phyloP scores from a whole-genome alignment of 305 asterid species.

The Fraxinus sp. region DNA sequence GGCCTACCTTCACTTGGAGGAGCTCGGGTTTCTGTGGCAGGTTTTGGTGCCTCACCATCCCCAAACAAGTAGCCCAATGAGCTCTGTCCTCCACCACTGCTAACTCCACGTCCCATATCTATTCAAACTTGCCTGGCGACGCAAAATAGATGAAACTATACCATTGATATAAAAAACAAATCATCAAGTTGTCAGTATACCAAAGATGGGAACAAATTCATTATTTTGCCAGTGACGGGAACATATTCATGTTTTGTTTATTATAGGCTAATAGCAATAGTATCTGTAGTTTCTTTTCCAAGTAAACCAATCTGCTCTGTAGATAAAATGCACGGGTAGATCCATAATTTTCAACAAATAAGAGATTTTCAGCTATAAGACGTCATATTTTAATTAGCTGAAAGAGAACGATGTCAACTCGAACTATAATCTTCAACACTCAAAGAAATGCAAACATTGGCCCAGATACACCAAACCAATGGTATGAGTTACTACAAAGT shows the following conservation, averaged over 20 bases:
- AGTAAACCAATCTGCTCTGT: neutral
- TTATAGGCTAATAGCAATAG: neutral
- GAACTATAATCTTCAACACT: neutral
- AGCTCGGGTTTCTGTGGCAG: constrained; percentile 35
- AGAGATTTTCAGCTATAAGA: neutral
- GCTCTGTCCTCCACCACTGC: constrained; percentile 76
- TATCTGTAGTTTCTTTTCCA: neutral
- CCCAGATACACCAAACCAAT: neutral
- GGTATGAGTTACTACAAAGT: neutral
- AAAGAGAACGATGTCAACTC: neutral
- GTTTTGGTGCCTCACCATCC: constrained; percentile 55
- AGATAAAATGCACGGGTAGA: neutral
- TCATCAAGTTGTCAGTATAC: constrained; percentile 14
- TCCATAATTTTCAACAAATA: neutral
- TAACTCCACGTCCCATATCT: constrained; percentile 70
- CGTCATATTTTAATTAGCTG: neutral
- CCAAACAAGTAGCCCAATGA: constrained; percentile 70
- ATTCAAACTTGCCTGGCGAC: constrained; percentile 12
- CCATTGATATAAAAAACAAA: neutral
- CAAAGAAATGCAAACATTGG: neutral
- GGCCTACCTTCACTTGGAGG: constrained; percentile 39
- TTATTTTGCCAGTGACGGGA: neutral
- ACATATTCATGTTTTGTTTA: neutral
- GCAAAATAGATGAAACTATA: neutral
- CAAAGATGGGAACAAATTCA: neutral